Conservation (phyloP, 495 filamentous ascomycete species). For the Durotheca rogersii region DNA sequence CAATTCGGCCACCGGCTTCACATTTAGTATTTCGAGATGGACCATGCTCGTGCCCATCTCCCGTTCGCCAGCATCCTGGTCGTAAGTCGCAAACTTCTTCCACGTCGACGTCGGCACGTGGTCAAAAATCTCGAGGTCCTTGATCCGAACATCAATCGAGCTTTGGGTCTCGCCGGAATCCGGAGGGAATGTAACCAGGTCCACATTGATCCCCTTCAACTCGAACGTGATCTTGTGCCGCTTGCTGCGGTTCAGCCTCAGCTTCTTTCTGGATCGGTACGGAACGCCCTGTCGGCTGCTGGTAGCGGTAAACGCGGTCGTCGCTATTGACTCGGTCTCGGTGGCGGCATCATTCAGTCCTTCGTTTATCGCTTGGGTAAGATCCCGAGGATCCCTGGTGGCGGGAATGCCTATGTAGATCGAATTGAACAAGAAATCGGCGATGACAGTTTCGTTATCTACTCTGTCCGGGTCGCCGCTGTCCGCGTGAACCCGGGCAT, state of each 20-base stretch:
- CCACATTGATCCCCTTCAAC: conserved; percentile 79
- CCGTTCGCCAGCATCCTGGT: conserved; percentile 79
- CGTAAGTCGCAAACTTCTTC: conserved; percentile 96
- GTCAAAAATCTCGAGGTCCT: conserved; percentile 88
- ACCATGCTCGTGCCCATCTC: conserved; percentile 86
- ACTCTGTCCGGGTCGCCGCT: conserved; percentile 61
- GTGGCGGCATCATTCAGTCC: conserved; percentile 82
- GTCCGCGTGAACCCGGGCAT: conserved; percentile 41
- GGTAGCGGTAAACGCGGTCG: conserved; percentile 63
- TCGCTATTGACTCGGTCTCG: conserved; percentile 84
- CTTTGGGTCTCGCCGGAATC: conserved; percentile 77
- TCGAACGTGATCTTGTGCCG: conserved; percentile 96
- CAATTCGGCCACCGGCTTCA: conserved; percentile 77
- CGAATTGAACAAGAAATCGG: conserved; percentile 95
- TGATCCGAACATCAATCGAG: conserved; percentile 78
- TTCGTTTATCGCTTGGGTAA: conserved; percentile 80
- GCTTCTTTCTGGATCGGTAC: conserved; percentile 54
- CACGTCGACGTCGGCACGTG: conserved; percentile 94
- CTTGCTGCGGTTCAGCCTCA: conserved; percentile 81
- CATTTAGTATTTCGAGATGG: conserved; percentile 83
- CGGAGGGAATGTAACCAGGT: conserved; percentile 81
- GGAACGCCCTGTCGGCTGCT: conserved; percentile 52
- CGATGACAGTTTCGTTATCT: conserved; percentile 84
- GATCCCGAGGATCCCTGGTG: conserved; percentile 77
- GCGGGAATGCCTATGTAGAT: conserved; percentile 94